These are phyloP conservation scores for Aspergillus taichungensis DNA, from an alignment of 495 filamentous ascomycete species.

Conservation along the genomic window DNA sequence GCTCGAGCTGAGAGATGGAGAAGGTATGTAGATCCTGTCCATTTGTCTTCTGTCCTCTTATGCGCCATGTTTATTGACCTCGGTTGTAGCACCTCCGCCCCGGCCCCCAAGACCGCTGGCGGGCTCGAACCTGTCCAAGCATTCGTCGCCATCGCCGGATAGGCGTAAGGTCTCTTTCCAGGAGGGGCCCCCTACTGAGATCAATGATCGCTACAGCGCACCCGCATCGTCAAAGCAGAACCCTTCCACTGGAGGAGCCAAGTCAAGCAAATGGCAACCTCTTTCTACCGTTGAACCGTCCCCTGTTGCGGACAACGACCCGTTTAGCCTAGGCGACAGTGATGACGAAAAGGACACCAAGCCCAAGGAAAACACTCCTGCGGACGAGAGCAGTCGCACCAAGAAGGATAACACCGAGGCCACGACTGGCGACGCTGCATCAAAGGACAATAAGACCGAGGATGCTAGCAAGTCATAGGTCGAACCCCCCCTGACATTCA, in stretches of 20 bases:
- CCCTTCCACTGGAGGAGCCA: conserved; percentile 40
- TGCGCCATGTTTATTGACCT: conserved; percentile 14
- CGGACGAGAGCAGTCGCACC: conserved; percentile 59
- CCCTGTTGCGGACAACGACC: conserved; percentile 85
- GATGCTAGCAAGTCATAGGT: conserved; percentile 21
- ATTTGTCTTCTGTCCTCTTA: background rate
- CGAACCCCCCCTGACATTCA: conserved; percentile 1
- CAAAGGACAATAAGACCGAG: conserved; percentile 22
- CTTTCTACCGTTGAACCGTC: conserved; percentile 78
- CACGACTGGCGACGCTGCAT: conserved; percentile 20
- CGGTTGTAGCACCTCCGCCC: conserved; percentile 34
- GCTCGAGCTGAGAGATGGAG: conserved; percentile 71
- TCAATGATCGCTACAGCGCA: conserved; percentile 64
- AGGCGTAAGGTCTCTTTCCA: conserved; percentile 72
- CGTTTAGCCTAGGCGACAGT: conserved; percentile 92
- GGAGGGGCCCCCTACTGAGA: conserved; percentile 63
- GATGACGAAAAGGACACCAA: conserved; percentile 86
- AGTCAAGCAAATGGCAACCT: conserved; percentile 94
- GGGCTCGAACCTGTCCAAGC: conserved; percentile 74
- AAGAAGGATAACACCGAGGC: conserved; percentile 64
- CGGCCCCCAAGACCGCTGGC: conserved; percentile 57
- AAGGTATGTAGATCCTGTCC: conserved; percentile 42
- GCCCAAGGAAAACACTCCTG: conserved; percentile 49
- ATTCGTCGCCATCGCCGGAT: conserved; percentile 51
- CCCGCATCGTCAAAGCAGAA: conserved; percentile 43